Base-by-base conservation (phyloP, 441 rosid genomes). In the Adansonia gregorii region DNA sequence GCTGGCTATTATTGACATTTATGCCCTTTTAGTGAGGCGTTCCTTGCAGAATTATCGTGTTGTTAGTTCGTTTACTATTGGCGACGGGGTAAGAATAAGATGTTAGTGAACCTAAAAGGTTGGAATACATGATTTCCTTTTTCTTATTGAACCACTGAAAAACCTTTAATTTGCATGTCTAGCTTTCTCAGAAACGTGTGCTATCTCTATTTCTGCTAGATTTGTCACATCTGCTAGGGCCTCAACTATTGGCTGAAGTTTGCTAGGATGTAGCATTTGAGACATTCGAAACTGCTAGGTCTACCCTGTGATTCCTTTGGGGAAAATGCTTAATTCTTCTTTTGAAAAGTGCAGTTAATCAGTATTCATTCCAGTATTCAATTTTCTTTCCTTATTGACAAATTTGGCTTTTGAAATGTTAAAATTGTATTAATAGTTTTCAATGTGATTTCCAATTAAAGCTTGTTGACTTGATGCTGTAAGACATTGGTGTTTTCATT, bases 11-110 rank as follows among this genome's bases (percentile, higher is more conserved):
- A 78, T 84, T 58, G 96, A 90, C 83, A 72, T 89, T 12, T 92
- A 92, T 84, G 94, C 96, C 35, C 79, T 92, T 76, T 41, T 88
- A 84, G 96, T 92, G 85, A 87, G 81, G 86, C 92, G 96, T 69
- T 89, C 92, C 8, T 79, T 92, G 85, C 94, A 90, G 76, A 92
- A 90, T 78, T 77, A 63, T 76, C 85, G 77, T 67, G 76, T 86
- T 76, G 85, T 90, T 80, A 82, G 79, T 82, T 58, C 87, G 73
- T 90, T 92, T 35, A 79, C 96, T 4, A 52, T 88, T 72, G 93
- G 90, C 60, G 97, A 92, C 83, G 97, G 93, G 97, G 97, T 91
- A 90, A 88, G 93, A 78, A 61, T 56, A 56, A 19, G 61, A 2
- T n/a, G 41, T 65, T 22, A 66, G 20, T 66, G 20, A 19, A 65